These are phyloP conservation scores for Leccinellum albellum DNA, from an alignment of 768 basidiomycete genomes.

Conservation along the genomic window DNA sequence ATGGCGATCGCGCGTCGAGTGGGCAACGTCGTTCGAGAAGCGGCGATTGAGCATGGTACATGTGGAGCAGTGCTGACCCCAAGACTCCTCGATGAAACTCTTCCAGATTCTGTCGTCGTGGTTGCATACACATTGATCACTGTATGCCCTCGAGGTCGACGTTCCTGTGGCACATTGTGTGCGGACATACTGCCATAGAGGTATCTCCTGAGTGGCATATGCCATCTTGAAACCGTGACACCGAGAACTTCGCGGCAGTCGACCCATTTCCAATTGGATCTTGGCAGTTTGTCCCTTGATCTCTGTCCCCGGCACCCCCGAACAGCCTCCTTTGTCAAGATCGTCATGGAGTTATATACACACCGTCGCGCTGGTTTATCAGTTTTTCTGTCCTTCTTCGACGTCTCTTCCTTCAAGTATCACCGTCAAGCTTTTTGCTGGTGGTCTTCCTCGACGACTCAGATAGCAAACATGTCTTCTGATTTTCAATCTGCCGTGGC, in stretches of 20 bases:
- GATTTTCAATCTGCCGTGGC: constrained; percentile 3
- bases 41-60: not conserved
- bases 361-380: not conserved
- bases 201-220: not conserved
- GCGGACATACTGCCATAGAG: not conserved
- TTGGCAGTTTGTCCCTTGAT: not conserved
- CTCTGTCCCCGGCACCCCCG: not conserved
- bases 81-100: not conserved
- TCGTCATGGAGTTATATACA: too few species aligned
- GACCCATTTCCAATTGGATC: not conserved
- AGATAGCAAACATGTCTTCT: constrained; percentile 1
- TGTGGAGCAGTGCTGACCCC: not conserved
- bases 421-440: not conserved
- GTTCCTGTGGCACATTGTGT: not conserved
- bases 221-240: not conserved
- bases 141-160: not conserved
- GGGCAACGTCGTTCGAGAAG: not conserved
- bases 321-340: not conserved
- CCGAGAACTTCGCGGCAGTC: not conserved
- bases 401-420: not conserved
- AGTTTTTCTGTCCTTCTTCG: not conserved
- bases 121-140: not conserved
- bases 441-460: not conserved
- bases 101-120: not conserved
- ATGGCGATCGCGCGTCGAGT: not conserved